phyloP scores from a whole-genome alignment of 2,329 filamentous ascomycete species.

The Cryphonectria carpinicola region DNA sequence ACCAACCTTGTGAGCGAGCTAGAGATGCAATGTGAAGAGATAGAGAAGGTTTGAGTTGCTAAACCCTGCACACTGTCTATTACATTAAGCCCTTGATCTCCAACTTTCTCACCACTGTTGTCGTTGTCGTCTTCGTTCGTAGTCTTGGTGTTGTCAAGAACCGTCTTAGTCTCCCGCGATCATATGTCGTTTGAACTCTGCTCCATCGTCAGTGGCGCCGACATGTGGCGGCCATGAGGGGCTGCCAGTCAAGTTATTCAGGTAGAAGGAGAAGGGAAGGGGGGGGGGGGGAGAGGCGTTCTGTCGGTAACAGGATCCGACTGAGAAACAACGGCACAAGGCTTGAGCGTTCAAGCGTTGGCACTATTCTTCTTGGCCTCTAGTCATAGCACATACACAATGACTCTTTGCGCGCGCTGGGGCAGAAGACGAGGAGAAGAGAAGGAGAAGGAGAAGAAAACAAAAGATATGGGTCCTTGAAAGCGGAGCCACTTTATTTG shows the following conservation, averaged over 20 bases:
- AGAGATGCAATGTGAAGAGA: background rate
- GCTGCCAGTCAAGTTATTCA: background rate
- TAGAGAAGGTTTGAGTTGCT: background rate
- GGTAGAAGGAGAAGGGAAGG: no score
- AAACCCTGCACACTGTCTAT: background rate
- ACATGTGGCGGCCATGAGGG: background rate
- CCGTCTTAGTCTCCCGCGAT: background rate
- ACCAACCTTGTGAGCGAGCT: background rate
- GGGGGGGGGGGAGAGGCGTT: no score
- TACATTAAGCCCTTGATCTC: background rate
- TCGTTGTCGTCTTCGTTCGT: background rate
- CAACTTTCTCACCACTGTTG: background rate
- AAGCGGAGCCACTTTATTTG: background rate
- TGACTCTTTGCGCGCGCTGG: no score
- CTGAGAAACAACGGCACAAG: background rate
- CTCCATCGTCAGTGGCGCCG: background rate
- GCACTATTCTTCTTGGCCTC: background rate
- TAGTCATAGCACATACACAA: background rate
- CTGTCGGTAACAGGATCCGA: background rate
- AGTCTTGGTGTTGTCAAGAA: background rate
- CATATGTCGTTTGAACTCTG: background rate
- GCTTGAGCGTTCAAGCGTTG: background rate
- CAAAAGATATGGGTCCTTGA: background rate
- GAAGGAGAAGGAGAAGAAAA: background rate
- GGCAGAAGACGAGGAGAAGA: background rate